Percentiles rank a stretch among this genome's conserved stretches.
phyloP scores from a whole-genome alignment of 2,329 filamentous ascomycete genomes.

The Verticillium tricorpus region DNA sequence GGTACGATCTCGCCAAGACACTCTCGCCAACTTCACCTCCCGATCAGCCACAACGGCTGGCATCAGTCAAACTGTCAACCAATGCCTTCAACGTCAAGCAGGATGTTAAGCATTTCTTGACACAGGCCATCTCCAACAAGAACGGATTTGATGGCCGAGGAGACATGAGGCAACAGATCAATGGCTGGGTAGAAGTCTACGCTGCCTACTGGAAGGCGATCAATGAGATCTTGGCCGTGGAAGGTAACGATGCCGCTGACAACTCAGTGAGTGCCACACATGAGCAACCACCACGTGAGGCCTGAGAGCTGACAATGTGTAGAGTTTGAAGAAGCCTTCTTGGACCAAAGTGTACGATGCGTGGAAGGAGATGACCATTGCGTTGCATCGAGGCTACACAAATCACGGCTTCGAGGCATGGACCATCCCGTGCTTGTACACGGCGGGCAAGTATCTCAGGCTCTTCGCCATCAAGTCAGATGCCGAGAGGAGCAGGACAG shows the following conservation, averaged over 20 bases:
- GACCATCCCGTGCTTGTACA: slow-evolving; percentile 89
- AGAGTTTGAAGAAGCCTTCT: slow-evolving; percentile 35
- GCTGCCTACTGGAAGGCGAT: slow-evolving; percentile 78
- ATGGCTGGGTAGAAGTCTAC: slow-evolving; percentile 86
- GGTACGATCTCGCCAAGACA: slow-evolving; percentile 68
- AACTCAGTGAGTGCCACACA: slow-evolving; percentile 19
- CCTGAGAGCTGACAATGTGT: not conserved
- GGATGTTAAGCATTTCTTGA: slow-evolving; percentile 69
- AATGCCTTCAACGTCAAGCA: slow-evolving; percentile 60
- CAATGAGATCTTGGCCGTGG: slow-evolving; percentile 64
- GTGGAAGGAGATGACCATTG: slow-evolving; percentile 81
- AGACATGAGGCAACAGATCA: slow-evolving; percentile 50
- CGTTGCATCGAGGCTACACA: slow-evolving; percentile 76
- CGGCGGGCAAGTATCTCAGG: slow-evolving; percentile 79
- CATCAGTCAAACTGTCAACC: slow-evolving; percentile 66
- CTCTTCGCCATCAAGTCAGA: slow-evolving; percentile 90
- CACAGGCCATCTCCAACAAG: slow-evolving; percentile 39
- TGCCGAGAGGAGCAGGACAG: slow-evolving; percentile 49
- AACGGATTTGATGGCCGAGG: not conserved
- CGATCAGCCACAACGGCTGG: slow-evolving; percentile 60
- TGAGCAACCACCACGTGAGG: not conserved
- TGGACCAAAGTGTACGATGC: slow-evolving; percentile 81
- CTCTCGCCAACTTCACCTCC: slow-evolving; percentile 66
- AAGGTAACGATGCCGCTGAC: slow-evolving; percentile 40
- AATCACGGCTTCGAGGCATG: slow-evolving; percentile 75